A percentile compares a stretch with the other conserved stretches of the same genome.
phyloP scores from a whole-genome alignment of 768 basidiomycete genomes.

The Agrocybe praecox region DNA sequence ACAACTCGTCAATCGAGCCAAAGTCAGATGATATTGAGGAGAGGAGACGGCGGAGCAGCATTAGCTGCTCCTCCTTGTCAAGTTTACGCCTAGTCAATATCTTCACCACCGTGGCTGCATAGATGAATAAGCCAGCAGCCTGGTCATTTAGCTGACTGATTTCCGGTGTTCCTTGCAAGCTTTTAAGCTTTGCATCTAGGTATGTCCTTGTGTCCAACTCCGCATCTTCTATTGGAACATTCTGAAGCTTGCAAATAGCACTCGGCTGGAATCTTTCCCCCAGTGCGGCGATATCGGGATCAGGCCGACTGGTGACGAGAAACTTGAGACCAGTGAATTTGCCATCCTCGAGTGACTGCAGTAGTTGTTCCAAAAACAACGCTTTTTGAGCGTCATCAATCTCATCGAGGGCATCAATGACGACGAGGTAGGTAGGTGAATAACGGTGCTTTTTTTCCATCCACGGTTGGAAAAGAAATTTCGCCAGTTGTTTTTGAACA shows the following conservation, averaged over 20 bases:
- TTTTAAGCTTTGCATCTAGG: constrained; percentile 4
- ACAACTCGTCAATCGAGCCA: too few relatives aligned
- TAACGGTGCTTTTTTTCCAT: neutral
- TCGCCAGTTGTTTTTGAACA: constrained; percentile 9
- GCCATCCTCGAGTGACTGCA: constrained; percentile 8
- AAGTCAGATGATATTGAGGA: too few relatives aligned
- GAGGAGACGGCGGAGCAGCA: constrained; percentile 5
- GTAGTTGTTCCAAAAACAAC: constrained; percentile 12
- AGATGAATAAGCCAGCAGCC: constrained; percentile 28
- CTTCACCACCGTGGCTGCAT: constrained; percentile 26
- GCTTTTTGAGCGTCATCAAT: constrained; percentile 12
- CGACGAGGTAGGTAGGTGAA: constrained; percentile 13
- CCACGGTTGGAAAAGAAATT: constrained; percentile 19
- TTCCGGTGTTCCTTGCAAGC: neutral
- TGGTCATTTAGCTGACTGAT: constrained; percentile 12
- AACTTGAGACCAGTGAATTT: constrained; percentile 19
- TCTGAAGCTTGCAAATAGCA: constrained; percentile 12
- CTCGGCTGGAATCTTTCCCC: constrained; percentile 10
- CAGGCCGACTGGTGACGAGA: constrained; percentile 23
- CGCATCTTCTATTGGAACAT: constrained; percentile 8
- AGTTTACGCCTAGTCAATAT: constrained; percentile 7
- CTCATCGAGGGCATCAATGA: constrained; percentile 28
- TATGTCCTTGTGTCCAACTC: constrained; percentile 6
- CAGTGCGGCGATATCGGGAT: constrained; percentile 15
- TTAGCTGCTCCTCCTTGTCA: constrained; percentile 1